Conservation (phyloP, 2,329 filamentous ascomycete genomes). For the Cercospora canescens region DNA sequence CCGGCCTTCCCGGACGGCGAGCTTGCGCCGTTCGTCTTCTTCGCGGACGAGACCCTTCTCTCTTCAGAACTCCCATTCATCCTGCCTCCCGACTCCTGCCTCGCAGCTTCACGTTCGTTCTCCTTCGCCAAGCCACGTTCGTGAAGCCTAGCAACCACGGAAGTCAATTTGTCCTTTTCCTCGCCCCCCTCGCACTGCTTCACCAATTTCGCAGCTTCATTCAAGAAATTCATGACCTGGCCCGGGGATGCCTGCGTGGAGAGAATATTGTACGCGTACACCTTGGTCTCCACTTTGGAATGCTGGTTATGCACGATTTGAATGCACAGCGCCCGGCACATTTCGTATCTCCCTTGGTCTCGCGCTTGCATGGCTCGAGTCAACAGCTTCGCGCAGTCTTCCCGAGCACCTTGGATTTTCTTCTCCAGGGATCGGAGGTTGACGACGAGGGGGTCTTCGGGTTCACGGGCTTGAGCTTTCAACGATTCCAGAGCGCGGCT, state of each 20-base stretch:
- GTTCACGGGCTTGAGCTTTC: neutral
- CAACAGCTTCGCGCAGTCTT: constrained; percentile 21
- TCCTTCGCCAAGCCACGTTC: constrained; percentile 14
- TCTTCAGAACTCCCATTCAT: neutral
- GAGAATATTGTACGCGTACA: constrained; percentile 30
- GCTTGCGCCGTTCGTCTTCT: neutral
- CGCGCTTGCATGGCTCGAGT: constrained; percentile 27
- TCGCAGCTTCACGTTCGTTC: constrained; percentile 3
- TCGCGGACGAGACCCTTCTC: neutral
- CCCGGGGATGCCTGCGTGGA: constrained; percentile 22
- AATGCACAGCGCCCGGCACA: constrained; percentile 26
- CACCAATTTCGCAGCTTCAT: constrained; percentile 20
- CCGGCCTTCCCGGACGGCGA: constrained; percentile 1
- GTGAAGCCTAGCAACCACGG: constrained; percentile 21
- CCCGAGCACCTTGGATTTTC: constrained; percentile 16
- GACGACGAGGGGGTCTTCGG: constrained; percentile 12
- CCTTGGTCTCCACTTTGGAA: constrained; percentile 22
- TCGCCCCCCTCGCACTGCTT: constrained; percentile 14
- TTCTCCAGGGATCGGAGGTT: constrained; percentile 15
- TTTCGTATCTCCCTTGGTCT: constrained; percentile 18
- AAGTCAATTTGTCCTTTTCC: constrained; percentile 21
- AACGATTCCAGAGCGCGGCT: constrained; percentile 23
- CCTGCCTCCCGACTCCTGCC: neutral
- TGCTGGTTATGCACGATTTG: constrained; percentile 24
- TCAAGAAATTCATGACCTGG: constrained; percentile 23